Percentiles rank a stretch among this genome's conserved stretches.
phyloP scores from a whole-genome alignment of 202 grass and related monocot species.

The Setaria italica region DNA sequence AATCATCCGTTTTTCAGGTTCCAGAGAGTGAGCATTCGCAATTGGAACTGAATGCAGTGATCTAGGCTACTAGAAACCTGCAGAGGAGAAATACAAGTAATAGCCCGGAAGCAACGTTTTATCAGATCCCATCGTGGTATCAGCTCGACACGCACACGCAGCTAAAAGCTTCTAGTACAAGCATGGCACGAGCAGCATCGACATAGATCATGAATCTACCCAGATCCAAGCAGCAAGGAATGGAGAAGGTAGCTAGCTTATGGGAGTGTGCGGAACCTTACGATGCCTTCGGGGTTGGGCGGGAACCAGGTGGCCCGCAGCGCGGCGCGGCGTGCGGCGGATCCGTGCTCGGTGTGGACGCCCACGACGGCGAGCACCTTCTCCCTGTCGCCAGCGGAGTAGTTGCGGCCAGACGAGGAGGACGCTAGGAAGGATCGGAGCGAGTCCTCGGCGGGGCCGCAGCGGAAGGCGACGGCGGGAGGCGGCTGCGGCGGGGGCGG shows the following conservation, averaged over 20 bases:
- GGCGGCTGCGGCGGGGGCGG: constrained; percentile 45
- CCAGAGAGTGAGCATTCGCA: neutral
- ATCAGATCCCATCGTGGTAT: constrained; percentile 27
- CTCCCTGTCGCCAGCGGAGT: constrained; percentile 49
- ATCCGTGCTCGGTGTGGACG: constrained; percentile 73
- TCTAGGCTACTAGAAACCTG: constrained; percentile 14
- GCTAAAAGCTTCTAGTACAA: constrained; percentile 28
- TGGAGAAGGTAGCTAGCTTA: constrained; percentile 5
- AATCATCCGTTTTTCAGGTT: neutral
- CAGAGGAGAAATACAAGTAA: constrained; percentile 34
- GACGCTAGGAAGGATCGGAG: constrained; percentile 70
- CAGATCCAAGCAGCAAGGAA: constrained; percentile 53
- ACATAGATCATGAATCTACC: constrained; percentile 44
- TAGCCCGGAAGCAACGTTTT: constrained; percentile 32
- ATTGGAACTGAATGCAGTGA: neutral
- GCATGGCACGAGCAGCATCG: constrained; percentile 15
- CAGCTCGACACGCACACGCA: neutral
- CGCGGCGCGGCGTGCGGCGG: constrained; percentile 61
- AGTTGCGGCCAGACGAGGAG: constrained; percentile 34
- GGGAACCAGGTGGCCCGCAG: constrained; percentile 95
- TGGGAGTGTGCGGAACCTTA: constrained; percentile 68
- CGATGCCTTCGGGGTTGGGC: constrained; percentile 75
- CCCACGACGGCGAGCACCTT: constrained; percentile 91
- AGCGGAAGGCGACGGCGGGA: constrained; percentile 61
- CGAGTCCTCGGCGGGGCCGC: constrained; percentile 81